phyloP scores from a whole-genome alignment of 1,139 yeast species.

The Yamadazyma songkhlaensis region DNA sequence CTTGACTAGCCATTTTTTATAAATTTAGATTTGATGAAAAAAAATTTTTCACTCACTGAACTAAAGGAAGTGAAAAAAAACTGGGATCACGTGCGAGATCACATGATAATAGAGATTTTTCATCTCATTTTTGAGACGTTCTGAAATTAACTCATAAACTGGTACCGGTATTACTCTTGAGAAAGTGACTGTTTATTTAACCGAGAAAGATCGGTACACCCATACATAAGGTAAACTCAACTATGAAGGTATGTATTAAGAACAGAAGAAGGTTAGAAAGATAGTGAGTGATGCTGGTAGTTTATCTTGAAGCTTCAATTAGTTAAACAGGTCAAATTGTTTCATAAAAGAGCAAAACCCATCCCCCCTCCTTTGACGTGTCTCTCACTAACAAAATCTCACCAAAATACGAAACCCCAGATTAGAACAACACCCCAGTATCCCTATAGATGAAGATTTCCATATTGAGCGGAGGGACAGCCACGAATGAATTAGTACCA shows the following conservation, averaged over 20 bases:
- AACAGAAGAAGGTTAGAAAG: too few species aligned
- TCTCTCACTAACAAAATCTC: too few species aligned
- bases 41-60: constrained; percentile 9
- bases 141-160: constrained; percentile 11
- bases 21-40: constrained; percentile 9
- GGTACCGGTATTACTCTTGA: constrained; percentile 15
- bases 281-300: too few species aligned
- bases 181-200: constrained; percentile 11
- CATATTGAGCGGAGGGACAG: constrained; percentile 73
- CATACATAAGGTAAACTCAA: not conserved
- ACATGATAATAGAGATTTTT: not conserved
- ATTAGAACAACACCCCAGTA: not conserved
- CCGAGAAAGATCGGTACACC: constrained; percentile 5
- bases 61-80: not conserved
- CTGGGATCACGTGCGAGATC: not conserved
- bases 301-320: too few species aligned
- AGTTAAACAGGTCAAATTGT: too few species aligned
- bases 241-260: too few species aligned
- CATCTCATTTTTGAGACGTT: not conserved
- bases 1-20: constrained; percentile 61
- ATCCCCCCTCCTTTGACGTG: too few species aligned
- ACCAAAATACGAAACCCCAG: too few species aligned
- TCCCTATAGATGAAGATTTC: constrained; percentile 24
- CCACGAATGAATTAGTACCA: constrained; percentile 61
- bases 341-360: too few species aligned